Base-by-base conservation (phyloP, 163 green algal genomes). In the Trebouxiophyceae sp. region DNA sequence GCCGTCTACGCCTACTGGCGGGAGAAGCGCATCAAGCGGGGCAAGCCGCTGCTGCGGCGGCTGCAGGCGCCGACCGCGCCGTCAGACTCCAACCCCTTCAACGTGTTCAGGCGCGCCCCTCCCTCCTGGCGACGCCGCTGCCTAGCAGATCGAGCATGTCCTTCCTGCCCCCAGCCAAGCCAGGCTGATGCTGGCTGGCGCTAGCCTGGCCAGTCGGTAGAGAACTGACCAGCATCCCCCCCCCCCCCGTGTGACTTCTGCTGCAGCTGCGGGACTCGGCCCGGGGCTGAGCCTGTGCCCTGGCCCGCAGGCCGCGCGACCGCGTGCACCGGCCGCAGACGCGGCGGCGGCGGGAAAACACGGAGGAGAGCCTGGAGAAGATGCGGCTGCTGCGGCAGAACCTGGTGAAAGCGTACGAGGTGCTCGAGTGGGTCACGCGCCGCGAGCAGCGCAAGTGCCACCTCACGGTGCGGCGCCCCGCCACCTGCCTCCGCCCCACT, bases 21-120 rank as follows among this genome's bases (percentile, higher is more conserved):
- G 44, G 62, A 63, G 5, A 96, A 96, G 83, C 82, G 93, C n/a
- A 74, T 78, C 63, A 67, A 55, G 23, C 74, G 64, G 62, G 77
- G 77, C 23, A 88, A 81, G 66, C 90, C 91, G 1, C 69, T 95
- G 23, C 73, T 97, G 72, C 78, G 91, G 6, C 74, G 82, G 23
- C 76, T 95, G 70, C 75, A 80, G 57, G 86, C 91, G 24, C 86
- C 87, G 6, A 95, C 90, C 1, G 72, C 82, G 8, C 55, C 83
- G 44, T 88, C 71, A 46, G 90, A 97, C 72, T 87, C 80, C 8
- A 96, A 98, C 77, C 92, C 92, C 1, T 95, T 88, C 78, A 94
- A 94, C 65, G 88, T 95, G 6, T 98, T 98, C 78, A 91, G 92
- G 84, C 90, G 56, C n/a, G 19, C 19, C 4, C 12, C 19, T 26